Evolutionary conservation across 345 rosid genomes (phyloP), one percentile per base, ranked within the genome.

Genomic region (Anastatica hierochuntica): DNA sequence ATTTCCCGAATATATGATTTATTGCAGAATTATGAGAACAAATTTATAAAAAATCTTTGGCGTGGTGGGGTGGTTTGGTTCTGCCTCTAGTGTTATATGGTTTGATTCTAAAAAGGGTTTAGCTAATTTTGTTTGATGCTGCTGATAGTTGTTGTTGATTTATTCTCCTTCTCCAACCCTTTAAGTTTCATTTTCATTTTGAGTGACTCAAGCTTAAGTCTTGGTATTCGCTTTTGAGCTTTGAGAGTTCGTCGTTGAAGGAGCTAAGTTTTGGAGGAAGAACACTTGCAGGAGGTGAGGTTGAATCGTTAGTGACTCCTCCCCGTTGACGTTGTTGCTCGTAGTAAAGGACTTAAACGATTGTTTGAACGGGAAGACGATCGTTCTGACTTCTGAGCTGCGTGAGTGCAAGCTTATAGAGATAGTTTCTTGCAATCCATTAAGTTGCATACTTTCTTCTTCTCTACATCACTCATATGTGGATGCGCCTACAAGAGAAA

Each of bases 371-470:
- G 0, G 95, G 96, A 21, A 90, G 94, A 62, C 94, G 74, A 53
- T 87, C 87, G 8, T 90, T 90, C 47, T n/a, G n/a, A n/a, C n/a
- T n/a, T n/a, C n/a, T 81, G 89, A 17, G 98, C 92, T 6, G 96
- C 98, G 14, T 90, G 98, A 11, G 98, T 96, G 46, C 96, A 87
- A 2, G 95, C 96, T 66, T 84, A 94, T 36, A 96, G 37, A 0
- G 98, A 84, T 33, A 87, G 94, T 46, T 87, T 90, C 71, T 90
- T 95, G 35, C 96, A 90, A 63, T 90, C 95, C 98, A 90, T 87
- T 57, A 82, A 35, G 58, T 95, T 81, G 78, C 98, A 87, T 1
- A 81, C 88, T 78, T 87, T 87, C 80, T 90, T 90, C 73, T 79
- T 87, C 68, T 90, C 98, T 73, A 83, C 67, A 66, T 90, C 98